Base-by-base conservation (phyloP, 345 rosid species). In the Gossypium turneri region DNA sequence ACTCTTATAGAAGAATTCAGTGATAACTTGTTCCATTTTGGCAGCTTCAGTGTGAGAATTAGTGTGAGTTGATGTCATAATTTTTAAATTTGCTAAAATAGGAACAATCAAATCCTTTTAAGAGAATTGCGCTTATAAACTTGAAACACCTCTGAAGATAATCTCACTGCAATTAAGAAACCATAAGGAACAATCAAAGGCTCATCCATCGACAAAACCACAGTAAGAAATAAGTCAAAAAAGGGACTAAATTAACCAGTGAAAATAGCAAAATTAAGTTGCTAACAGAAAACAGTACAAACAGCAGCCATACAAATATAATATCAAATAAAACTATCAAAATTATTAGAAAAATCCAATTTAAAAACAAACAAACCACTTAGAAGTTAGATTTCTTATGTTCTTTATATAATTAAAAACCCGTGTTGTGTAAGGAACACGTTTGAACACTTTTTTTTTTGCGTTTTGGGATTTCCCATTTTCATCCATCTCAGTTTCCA, bases 1-100 rank as follows among this genome's bases (percentile, higher is more conserved):
- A 75, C 94, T 90, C 82, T 95, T 95, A 53, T 96, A 87, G 76
- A 89, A 91, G 81, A 95, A 91, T 79, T 93, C 99, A 27, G 91
- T 90, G 72, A 95, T 84, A 56, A 95, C 82, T 80, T 95, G 99
- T 75, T 95, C 98, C 88, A 86, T 81, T 76, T 88, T 85, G 0
- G 97, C 92, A 20, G 87, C 81, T 76, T 93, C 98, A 0, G 88
- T 84, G 75, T 89, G 87, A 67, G 84, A 72, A 72, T 75, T 85
- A 56, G 80, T 60, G 65, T 87, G 87, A 63, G 86, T 83, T 72
- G 97, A 80, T 73, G 88, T 83, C 95, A 90, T 92, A 44, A 43
- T 57, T 51, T 50, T 45, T 20, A 71, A 9, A 72, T 38, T 50
- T 67, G 48, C 48, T 15, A 52, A 10, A 57, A 20, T 9, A 6